phyloP scores from a whole-genome alignment of 2,329 filamentous ascomycete genomes.

The Xylariaceae sp. region DNA sequence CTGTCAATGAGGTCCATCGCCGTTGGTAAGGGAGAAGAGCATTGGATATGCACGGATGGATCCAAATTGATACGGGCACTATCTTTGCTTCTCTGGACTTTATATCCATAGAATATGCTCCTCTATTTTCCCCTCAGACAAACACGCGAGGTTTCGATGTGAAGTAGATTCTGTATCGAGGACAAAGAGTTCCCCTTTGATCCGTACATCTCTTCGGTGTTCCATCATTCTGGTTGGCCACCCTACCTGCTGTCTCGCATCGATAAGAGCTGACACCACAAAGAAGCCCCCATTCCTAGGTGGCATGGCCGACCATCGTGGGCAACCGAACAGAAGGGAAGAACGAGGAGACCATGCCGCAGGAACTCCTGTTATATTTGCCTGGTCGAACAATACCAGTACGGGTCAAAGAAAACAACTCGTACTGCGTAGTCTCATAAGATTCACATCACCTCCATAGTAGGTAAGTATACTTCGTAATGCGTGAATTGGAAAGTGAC shows the following conservation, averaged over 20 bases:
- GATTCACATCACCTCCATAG: too few species aligned
- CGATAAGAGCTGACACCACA: not conserved
- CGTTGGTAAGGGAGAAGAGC: not conserved
- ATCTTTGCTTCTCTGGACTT: not conserved
- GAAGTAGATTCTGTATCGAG: too few species aligned
- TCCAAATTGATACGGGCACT: not conserved
- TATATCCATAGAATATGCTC: not conserved
- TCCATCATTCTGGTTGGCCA: not conserved
- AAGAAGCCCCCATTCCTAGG: not conserved
- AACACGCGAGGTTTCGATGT: too few species aligned
- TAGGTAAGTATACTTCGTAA: too few species aligned
- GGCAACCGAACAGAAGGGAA: not conserved
- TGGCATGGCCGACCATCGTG: not conserved
- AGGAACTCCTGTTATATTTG: not conserved
- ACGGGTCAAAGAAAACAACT: too few species aligned
- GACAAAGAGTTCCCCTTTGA: not conserved
- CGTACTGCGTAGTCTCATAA: too few species aligned
- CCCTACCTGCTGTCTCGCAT: not conserved
- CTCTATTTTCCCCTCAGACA: too few species aligned
- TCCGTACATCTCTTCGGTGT: not conserved
- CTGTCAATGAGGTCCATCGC: not conserved
- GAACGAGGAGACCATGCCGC: not conserved
- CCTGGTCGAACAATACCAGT: not conserved
- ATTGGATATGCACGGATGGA: not conserved
- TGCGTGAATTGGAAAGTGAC: too few species aligned